phyloP scores from a whole-genome alignment of 306 rosid species.

The Datisca glomerata region DNA sequence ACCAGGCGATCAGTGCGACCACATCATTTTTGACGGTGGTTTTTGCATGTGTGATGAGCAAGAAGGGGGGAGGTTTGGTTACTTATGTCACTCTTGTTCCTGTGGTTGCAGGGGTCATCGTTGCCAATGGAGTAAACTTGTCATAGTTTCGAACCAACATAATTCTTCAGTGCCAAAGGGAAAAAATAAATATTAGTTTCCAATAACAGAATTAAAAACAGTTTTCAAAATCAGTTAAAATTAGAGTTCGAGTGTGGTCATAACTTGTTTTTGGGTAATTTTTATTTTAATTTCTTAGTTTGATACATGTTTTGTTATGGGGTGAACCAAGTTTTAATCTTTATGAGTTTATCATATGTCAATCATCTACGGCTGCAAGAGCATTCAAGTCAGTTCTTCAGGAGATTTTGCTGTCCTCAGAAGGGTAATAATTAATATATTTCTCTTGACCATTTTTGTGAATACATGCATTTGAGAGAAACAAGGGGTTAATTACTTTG shows the following conservation, averaged over 20 bases:
- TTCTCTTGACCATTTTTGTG: slow-evolving; percentile 65
- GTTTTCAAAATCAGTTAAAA: too few species aligned
- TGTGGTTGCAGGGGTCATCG: slow-evolving; percentile 70
- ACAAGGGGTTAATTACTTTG: too few species aligned
- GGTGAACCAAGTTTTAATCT: slow-evolving; percentile 74
- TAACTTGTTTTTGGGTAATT: too few species aligned
- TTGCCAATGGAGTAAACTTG: slow-evolving; percentile 62
- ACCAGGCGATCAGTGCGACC: slow-evolving; percentile 90
- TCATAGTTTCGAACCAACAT: too few species aligned
- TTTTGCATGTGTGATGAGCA: slow-evolving; percentile 59
- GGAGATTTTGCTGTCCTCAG: slow-evolving; percentile 61
- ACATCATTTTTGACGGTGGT: slow-evolving; percentile 85
- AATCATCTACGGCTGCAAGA: slow-evolving; percentile 83
- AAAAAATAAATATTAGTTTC: too few species aligned
- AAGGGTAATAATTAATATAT: slow-evolving; percentile 57
- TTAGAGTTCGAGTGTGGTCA: too few species aligned
- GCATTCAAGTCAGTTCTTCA: slow-evolving; percentile 84
- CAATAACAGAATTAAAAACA: too few species aligned
- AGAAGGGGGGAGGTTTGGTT: slow-evolving; percentile 58
- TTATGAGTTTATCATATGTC: slow-evolving; percentile 65
- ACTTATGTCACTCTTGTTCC: slow-evolving; percentile 68
- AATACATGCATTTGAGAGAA: too few species aligned
- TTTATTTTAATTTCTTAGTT: too few species aligned
- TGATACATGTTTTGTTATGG: too few species aligned
- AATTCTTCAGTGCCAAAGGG: too few species aligned